These are phyloP conservation scores for Sarocladiaceae sp. DNA, from an alignment of 2,329 filamentous ascomycete species.

Conservation along the genomic window DNA sequence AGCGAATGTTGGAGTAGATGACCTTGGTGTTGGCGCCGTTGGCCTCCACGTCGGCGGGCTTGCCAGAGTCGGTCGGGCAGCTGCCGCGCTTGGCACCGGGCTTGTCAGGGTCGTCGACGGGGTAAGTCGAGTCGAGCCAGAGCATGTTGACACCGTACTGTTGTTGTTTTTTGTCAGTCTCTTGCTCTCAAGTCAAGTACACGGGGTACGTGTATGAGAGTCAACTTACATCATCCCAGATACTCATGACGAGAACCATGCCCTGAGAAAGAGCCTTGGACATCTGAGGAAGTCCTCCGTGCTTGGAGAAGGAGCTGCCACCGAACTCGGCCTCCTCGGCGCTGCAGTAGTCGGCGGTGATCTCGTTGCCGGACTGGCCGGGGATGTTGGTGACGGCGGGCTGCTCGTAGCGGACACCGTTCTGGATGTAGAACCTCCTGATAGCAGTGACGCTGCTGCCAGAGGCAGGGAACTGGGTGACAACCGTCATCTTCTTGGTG, in stretches of 20 bases:
- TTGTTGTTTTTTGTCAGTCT: too few species aligned
- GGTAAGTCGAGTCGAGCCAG: constrained; percentile 61
- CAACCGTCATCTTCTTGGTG: constrained; percentile 49
- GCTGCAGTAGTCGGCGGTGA: constrained; percentile 50
- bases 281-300: constrained; percentile 52
- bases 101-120: constrained; percentile 22
- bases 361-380: constrained; percentile 23
- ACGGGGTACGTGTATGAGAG: background rate
- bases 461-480: constrained; percentile 49
- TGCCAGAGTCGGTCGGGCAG: constrained; percentile 19
- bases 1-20: constrained; percentile 42
- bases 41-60: constrained; percentile 17
- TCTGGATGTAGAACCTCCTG: constrained; percentile 52
- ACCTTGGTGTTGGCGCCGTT: constrained; percentile 24
- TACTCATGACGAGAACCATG: constrained; percentile 58
- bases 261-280: constrained; percentile 45
- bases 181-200: background rate
- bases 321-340: constrained; percentile 45
- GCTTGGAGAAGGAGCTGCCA: constrained; percentile 44
- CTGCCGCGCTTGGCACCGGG: constrained; percentile 19
- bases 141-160: constrained; percentile 51
- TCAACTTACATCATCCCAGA: constrained; percentile 38
- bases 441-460: constrained; percentile 45
- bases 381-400: constrained; percentile 32
- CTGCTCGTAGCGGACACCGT: constrained; percentile 46